Evolutionary conservation across 2,329 filamentous ascomycete species (phyloP), one percentile per base, ranked within the genome.

Genomic region (Chaetothyriales sp.): DNA sequence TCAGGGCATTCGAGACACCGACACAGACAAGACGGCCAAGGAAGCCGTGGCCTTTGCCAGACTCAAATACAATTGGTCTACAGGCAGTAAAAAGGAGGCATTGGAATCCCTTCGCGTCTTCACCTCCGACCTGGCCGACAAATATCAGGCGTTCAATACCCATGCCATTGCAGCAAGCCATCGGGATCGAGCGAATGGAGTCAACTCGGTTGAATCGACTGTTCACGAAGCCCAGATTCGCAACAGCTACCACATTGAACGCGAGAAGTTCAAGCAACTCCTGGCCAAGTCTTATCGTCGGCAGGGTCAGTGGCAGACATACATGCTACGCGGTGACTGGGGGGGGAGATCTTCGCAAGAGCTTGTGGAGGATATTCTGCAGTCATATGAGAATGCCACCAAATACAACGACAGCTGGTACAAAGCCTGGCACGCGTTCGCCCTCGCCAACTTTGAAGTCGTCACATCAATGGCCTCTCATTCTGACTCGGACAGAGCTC

Each of bases 381-480:
- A 80, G n/a, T 88, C 92, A 1, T 98, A 96, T 66, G 81, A 82
- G 18, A 83, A 89, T 53, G 93, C 93, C 1, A 98, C 92, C 1
- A 83, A 86, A 53, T 95, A 93, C 69, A 94, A 98, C 64, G 83
- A 87, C 32, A 81, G 83, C 54, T 98, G 90, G 80, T 98, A 98
- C 72, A 99, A 98, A 69, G 92, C 93, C 6, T 99, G 92, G 92
- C 92, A 99, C 68, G 86, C 92, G 0, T 99, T 92, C 90, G 93
- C 92, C 9, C 70, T 98, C 55, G 90, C 92, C 49, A 99, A 98
- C 67, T 99, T 98, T 62, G 90, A 99, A 68, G 92, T 98, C 51
- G 89, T 96, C 39, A 94, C 92, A 60, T 80, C 84, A 0, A 72
- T 92, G 51, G 79, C 82, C 7, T 76, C 83, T 19, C 77, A 80